Conservation (phyloP, 1,284 basidiomycete genomes). For the Trichosporon sp. region DNA sequence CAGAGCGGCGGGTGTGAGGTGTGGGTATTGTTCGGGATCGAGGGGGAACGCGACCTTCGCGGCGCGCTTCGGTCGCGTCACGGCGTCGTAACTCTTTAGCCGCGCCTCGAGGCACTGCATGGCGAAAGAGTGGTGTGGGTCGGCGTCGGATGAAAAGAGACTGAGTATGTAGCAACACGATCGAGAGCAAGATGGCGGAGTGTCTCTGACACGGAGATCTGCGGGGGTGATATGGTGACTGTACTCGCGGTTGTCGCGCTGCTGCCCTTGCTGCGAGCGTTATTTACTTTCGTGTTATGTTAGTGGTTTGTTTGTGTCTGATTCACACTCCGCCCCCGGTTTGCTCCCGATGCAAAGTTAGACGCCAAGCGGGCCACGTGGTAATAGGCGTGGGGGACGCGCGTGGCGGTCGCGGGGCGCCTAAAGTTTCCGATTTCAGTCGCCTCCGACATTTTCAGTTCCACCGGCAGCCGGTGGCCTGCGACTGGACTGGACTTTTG, state of each 20-base stretch:
- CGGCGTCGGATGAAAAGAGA: neutral
- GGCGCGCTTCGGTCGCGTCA: conserved; percentile 25
- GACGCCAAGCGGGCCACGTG: neutral
- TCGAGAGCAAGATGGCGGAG: neutral
- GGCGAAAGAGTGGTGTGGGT: neutral
- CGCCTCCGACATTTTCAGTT: conserved; percentile 15
- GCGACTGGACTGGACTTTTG: neutral
- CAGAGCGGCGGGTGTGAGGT: conserved; percentile 62
- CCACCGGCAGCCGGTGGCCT: neutral
- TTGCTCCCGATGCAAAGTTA: conserved; percentile 2
- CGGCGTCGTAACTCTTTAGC: conserved; percentile 30
- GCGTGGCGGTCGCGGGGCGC: neutral
- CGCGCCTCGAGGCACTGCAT: conserved; percentile 41
- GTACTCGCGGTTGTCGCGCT: neutral
- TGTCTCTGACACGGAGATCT: neutral
- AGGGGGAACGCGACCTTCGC: conserved; percentile 41
- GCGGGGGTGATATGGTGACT: neutral
- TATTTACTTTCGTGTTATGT: neutral
- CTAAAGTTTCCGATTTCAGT: neutral
- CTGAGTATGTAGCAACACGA: neutral
- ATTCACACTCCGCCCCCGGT: neutral
- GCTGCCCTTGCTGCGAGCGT: no score
- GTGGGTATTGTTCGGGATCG: conserved; percentile 31
- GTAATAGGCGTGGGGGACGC: neutral
- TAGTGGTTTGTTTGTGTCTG: neutral